Percentiles rank a stretch among this genome's conserved stretches.
Evolutionary conservation across 495 filamentous ascomycete genomes (phyloP).

Genomic region (Daldinia caldariorum): DNA sequence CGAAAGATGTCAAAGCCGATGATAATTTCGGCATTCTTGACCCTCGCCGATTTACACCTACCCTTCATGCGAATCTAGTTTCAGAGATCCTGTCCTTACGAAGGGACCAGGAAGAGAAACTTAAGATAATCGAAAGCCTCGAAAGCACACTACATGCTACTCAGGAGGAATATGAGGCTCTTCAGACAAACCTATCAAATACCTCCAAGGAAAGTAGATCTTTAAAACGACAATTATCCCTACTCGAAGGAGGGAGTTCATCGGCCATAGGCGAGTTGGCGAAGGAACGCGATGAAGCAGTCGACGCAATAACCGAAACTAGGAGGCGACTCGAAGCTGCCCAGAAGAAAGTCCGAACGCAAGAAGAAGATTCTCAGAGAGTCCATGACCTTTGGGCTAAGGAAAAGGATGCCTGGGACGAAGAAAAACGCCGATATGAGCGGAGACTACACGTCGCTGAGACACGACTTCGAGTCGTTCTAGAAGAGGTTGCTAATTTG

Average conservation of each 20-base stretch:
- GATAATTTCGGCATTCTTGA: slow-evolving; percentile 84
- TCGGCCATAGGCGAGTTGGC: slow-evolving; percentile 83
- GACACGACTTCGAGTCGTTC: slow-evolving; percentile 79
- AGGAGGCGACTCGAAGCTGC: slow-evolving; percentile 80
- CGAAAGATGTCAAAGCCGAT: slow-evolving; percentile 68
- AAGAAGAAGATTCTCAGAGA: slow-evolving; percentile 84
- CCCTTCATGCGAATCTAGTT: slow-evolving; percentile 91
- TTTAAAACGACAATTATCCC: slow-evolving; percentile 82
- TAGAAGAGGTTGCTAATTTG: slow-evolving; percentile 83
- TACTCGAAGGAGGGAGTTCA: slow-evolving; percentile 86
- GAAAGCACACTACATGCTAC: slow-evolving; percentile 78
- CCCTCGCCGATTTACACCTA: slow-evolving; percentile 91
- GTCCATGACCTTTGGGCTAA: slow-evolving; percentile 79
- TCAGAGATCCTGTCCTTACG: slow-evolving; percentile 90
- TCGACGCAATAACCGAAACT: slow-evolving; percentile 76
- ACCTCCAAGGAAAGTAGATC: slow-evolving; percentile 79
- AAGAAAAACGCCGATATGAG: slow-evolving; percentile 82
- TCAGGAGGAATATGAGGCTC: slow-evolving; percentile 75
- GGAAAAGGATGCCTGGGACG: slow-evolving; percentile 84
- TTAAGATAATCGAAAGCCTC: slow-evolving; percentile 81
- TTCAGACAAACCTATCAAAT: slow-evolving; percentile 67
- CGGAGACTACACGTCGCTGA: slow-evolving; percentile 87
- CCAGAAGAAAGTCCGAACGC: slow-evolving; percentile 78
- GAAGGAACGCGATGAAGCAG: slow-evolving; percentile 85
- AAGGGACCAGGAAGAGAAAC: slow-evolving; percentile 88